Conservation (phyloP, 2,329 filamentous ascomycete genomes). For the Penicillium sp. region DNA sequence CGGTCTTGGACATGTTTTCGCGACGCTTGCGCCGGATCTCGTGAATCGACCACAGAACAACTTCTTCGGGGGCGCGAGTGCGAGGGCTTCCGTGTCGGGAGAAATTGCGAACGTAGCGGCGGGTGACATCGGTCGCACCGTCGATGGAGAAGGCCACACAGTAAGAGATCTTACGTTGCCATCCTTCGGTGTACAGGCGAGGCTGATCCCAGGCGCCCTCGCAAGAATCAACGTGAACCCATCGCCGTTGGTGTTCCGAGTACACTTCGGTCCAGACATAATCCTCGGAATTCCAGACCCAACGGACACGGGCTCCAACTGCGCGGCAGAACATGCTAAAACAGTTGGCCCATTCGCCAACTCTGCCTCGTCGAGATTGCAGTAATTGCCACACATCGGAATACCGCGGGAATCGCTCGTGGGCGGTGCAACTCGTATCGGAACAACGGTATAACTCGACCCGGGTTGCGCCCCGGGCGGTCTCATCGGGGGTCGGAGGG, state of each 20-base stretch:
- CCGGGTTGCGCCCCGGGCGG: slow-evolving; percentile 77
- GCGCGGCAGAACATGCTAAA: slow-evolving; percentile 98
- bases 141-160: slow-evolving; percentile 96
- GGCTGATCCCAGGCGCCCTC: slow-evolving; percentile 96
- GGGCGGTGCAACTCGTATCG: slow-evolving; percentile 67
- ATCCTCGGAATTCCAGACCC: slow-evolving; percentile 98
- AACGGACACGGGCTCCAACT: slow-evolving; percentile 83
- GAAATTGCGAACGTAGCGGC: slow-evolving; percentile 58
- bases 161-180: slow-evolving; percentile 95
- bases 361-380: slow-evolving; percentile 79
- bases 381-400: slow-evolving; percentile 92
- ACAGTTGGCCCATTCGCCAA: slow-evolving; percentile 97
- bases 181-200: slow-evolving; percentile 86
- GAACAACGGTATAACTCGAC: slow-evolving; percentile 92
- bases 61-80: slow-evolving; percentile 79
- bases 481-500: slow-evolving; percentile 81
- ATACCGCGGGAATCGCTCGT: slow-evolving; percentile 89
- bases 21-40: slow-evolving; percentile 86
- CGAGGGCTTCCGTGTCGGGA: slow-evolving; percentile 65
- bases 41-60: slow-evolving; percentile 84
- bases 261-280: slow-evolving; percentile 98
- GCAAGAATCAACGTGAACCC: slow-evolving; percentile 95
- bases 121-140: slow-evolving; percentile 66
- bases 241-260: slow-evolving; percentile 86
- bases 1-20: slow-evolving; percentile 73